These are phyloP conservation scores for Linnemannia elongata DNA, from an alignment of 192 early-diverging fungal species.

Conservation along the genomic window DNA sequence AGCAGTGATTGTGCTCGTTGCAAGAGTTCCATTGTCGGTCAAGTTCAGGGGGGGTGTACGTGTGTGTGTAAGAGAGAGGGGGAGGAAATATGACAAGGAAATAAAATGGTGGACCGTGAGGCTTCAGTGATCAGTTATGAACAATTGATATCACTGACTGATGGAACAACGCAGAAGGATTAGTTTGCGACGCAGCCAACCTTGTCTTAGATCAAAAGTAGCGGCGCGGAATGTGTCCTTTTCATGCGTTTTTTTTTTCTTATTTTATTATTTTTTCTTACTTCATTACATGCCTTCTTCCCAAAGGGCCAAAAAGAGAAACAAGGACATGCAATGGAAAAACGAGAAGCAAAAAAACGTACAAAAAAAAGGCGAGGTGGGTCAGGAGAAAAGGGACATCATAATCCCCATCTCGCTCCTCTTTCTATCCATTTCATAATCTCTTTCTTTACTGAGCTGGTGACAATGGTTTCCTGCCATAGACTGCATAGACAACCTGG, in stretches of 20 bases:
- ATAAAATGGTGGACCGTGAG: background rate
- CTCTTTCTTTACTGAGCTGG: background rate
- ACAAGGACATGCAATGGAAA: background rate
- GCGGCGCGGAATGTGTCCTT: background rate
- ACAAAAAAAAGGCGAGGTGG: background rate
- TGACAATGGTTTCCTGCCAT: slow-evolving; percentile 25
- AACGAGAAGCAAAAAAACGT: background rate
- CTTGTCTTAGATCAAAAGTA: background rate
- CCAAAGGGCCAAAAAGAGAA: background rate
- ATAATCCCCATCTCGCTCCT: background rate
- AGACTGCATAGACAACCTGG: slow-evolving; percentile 26
- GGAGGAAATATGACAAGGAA: background rate
- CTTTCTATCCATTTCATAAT: background rate
- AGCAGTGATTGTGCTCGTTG: slow-evolving; percentile 38
- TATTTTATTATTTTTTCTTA: slow-evolving; percentile 7
- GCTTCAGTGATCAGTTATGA: background rate
- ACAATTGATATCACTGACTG: background rate
- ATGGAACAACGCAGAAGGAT: too few species aligned
- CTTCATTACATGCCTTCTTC: background rate
- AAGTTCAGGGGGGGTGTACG: background rate
- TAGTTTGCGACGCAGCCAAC: background rate
- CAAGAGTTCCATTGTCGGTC: slow-evolving; percentile 20
- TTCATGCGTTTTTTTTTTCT: slow-evolving; percentile 5
- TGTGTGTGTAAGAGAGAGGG: background rate
- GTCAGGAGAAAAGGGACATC: background rate